Conservation (phyloP, 2,329 filamentous ascomycete genomes). For the Cladosporium sp. region DNA sequence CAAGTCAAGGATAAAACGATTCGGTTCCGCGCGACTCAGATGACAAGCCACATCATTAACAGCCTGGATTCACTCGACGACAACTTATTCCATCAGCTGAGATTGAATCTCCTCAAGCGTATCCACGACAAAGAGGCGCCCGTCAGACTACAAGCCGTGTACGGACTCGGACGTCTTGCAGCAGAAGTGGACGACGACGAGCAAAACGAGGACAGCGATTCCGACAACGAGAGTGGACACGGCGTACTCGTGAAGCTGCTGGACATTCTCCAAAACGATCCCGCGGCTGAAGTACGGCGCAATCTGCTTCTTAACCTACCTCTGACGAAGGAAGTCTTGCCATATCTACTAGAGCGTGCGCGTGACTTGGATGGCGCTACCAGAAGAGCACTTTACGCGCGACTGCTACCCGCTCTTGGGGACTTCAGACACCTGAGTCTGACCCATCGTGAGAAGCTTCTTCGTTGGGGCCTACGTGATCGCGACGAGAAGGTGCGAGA, state of each 20-base stretch:
- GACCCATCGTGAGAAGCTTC: slow-evolving; percentile 90
- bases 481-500: slow-evolving; percentile 93
- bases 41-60: slow-evolving; percentile 88
- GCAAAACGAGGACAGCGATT: slow-evolving; percentile 64
- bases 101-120: slow-evolving; percentile 76
- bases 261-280: slow-evolving; percentile 88
- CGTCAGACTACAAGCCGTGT: slow-evolving; percentile 86
- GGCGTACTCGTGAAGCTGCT: slow-evolving; percentile 80
- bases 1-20: slow-evolving; percentile 89
- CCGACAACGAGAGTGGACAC: slow-evolving; percentile 64
- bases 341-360: slow-evolving; percentile 85
- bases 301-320: slow-evolving; percentile 89
- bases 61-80: slow-evolving; percentile 90
- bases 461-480: slow-evolving; percentile 92
- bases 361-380: slow-evolving; percentile 85
- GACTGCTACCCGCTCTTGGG: slow-evolving; percentile 80
- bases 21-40: slow-evolving; percentile 83
- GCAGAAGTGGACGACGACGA: slow-evolving; percentile 67
- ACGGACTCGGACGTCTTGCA: slow-evolving; percentile 83
- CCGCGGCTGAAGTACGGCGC: slow-evolving; percentile 87
- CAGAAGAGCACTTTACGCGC: slow-evolving; percentile 80
- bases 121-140: slow-evolving; percentile 92
- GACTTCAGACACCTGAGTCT: slow-evolving; percentile 93
- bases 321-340: slow-evolving; percentile 76
- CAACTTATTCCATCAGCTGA: slow-evolving; percentile 80